Evolutionary conservation across 2,329 filamentous ascomycete genomes (phyloP).

Genomic region (Fusarium sp.): DNA sequence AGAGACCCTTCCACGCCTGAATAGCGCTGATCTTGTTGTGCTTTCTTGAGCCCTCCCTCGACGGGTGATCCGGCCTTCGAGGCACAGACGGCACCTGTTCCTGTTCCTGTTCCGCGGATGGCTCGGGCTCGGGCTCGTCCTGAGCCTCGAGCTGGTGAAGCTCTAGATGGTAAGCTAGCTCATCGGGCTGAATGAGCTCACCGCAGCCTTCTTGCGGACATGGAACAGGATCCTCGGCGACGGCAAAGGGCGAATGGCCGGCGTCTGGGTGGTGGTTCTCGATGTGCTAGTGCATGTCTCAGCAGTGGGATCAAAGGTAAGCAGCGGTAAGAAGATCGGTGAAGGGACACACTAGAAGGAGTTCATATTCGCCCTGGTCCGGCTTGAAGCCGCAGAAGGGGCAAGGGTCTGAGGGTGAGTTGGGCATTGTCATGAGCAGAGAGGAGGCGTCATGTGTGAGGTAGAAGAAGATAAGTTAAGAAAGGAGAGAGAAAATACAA

Average conservation of each 20-base stretch:
- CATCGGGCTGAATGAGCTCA: conserved; percentile 56
- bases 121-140: conserved; percentile 25
- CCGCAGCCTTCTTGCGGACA: conserved; percentile 63
- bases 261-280: conserved; percentile 45
- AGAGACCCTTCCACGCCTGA: conserved; percentile 42
- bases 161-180: conserved; percentile 42
- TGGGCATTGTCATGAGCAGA: conserved; percentile 18
- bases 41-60: conserved; percentile 25
- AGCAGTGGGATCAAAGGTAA: conserved; percentile 17
- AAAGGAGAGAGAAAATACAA: not conserved
- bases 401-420: conserved; percentile 33
- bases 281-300: conserved; percentile 44
- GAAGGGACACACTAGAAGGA: conserved; percentile 49
- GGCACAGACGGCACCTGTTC: conserved; percentile 6
- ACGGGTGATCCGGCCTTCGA: conserved; percentile 18
- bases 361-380: conserved; percentile 48
- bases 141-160: conserved; percentile 44
- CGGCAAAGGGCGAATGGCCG: conserved; percentile 24
- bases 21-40: conserved; percentile 30
- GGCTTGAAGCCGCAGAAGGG: conserved; percentile 53
- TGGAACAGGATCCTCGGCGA: conserved; percentile 17
- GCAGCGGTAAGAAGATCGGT: conserved; percentile 9
- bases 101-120: conserved; percentile 2
- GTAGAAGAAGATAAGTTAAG: not conserved
- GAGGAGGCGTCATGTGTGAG: conserved; percentile 1